phyloP scores from a whole-genome alignment of 495 filamentous ascomycete genomes.

The Apodospora peruviana region DNA sequence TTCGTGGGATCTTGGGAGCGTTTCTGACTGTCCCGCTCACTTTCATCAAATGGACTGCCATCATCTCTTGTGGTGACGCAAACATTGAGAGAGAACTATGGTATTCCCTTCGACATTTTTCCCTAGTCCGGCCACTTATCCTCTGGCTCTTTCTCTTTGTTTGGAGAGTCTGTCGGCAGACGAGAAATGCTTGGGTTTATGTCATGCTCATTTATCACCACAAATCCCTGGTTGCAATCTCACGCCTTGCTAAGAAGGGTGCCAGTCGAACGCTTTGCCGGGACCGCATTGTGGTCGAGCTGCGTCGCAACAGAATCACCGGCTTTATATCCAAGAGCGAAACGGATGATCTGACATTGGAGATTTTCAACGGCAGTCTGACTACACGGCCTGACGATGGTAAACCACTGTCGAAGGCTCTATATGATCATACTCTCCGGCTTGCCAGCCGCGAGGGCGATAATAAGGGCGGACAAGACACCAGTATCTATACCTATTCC shows the following conservation, averaged over 20 bases:
- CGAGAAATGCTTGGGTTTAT: slow-evolving; percentile 16
- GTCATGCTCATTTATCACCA: slow-evolving; percentile 18
- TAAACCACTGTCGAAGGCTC: slow-evolving; percentile 5
- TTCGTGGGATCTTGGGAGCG: background rate
- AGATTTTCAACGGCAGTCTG: slow-evolving; percentile 9
- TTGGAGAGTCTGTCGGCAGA: slow-evolving; percentile 13
- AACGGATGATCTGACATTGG: slow-evolving; percentile 2
- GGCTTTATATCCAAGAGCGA: slow-evolving; percentile 12
- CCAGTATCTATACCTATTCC: slow-evolving; percentile 9
- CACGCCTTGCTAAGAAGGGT: slow-evolving; percentile 16
- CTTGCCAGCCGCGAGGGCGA: slow-evolving; percentile 5
- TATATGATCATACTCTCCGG: slow-evolving; percentile 16
- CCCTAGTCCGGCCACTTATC: background rate
- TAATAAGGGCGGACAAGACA: slow-evolving; percentile 2
- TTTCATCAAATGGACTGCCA: slow-evolving; percentile 16
- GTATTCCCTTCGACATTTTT: slow-evolving; percentile 11
- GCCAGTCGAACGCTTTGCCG: slow-evolving; percentile 10
- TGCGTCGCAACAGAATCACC: slow-evolving; percentile 11
- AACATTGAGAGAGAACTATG: slow-evolving; percentile 23
- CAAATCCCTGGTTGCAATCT: slow-evolving; percentile 14
- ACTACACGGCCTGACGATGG: background rate
- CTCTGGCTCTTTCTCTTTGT: slow-evolving; percentile 4
- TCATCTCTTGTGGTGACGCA: slow-evolving; percentile 18
- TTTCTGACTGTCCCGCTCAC: slow-evolving; percentile 1
- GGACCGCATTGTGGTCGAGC: slow-evolving; percentile 13